Percentiles rank a stretch among this genome's conserved stretches.
These are phyloP conservation scores for Aschersonia sp. DNA, from an alignment of 2,329 filamentous ascomycete genomes.

Conservation along the genomic window DNA sequence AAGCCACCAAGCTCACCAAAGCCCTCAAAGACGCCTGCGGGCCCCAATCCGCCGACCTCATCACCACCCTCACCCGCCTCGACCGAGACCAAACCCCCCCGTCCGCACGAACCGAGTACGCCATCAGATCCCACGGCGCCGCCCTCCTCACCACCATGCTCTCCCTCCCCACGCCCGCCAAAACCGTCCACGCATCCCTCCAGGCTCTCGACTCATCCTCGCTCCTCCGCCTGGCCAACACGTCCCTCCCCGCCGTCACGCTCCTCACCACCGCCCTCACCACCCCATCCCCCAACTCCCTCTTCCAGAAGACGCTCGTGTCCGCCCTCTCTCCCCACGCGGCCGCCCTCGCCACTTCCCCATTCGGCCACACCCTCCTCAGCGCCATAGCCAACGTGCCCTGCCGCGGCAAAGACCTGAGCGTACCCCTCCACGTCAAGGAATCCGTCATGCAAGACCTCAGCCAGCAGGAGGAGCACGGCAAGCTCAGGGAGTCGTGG, in stretches of 20 bases:
- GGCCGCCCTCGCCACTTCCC: slow-evolving; percentile 31
- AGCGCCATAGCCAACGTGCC: slow-evolving; percentile 34
- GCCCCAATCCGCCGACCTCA: slow-evolving; percentile 28
- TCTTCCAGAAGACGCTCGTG: slow-evolving; percentile 42
- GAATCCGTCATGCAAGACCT: slow-evolving; percentile 37
- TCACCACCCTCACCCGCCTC: slow-evolving; percentile 35
- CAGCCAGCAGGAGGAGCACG: slow-evolving; percentile 24
- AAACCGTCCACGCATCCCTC: slow-evolving; percentile 61
- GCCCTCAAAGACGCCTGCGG: slow-evolving; percentile 34
- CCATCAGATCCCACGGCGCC: slow-evolving; percentile 55
- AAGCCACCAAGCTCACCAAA: slow-evolving; percentile 32
- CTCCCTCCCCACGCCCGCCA: slow-evolving; percentile 54
- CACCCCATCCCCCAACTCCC: slow-evolving; percentile 30
- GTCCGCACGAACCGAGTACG: slow-evolving; percentile 22
- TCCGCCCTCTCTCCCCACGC: slow-evolving; percentile 29
- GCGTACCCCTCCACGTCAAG: slow-evolving; percentile 43
- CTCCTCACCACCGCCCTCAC: slow-evolving; percentile 36
- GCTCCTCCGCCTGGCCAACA: slow-evolving; percentile 49
- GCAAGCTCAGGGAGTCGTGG: slow-evolving; percentile 35
- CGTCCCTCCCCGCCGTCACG: slow-evolving; percentile 31
- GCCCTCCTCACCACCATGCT: slow-evolving; percentile 73
- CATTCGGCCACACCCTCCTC: slow-evolving; percentile 36
- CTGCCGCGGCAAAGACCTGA: slow-evolving; percentile 30
- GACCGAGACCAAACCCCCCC: slow-evolving; percentile 6
- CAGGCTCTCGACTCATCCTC: slow-evolving; percentile 40